A percentile compares a stretch with the other conserved stretches of the same genome.
Evolutionary conservation across 2,329 filamentous ascomycete species (phyloP).

Genomic region (Pseudogymnoascus sp.): DNA sequence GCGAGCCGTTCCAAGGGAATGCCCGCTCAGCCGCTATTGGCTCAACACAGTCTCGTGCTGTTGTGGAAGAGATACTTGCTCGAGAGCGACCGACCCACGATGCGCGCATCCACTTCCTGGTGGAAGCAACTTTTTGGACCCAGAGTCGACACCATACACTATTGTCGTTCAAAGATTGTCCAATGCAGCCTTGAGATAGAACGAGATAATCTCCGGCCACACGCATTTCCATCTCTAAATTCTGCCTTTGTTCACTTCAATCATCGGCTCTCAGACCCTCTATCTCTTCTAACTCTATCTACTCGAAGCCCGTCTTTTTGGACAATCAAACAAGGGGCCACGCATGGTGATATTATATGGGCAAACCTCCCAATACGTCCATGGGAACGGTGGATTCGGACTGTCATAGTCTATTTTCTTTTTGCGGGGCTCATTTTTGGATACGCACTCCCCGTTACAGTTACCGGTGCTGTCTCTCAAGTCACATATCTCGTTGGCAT

Average conservation of each 20-base stretch:
- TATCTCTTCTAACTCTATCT: slow-evolving; percentile 44
- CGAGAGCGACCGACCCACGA: slow-evolving; percentile 67
- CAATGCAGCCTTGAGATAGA: slow-evolving; percentile 84
- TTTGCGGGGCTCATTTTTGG: slow-evolving; percentile 35
- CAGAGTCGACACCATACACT: slow-evolving; percentile 87
- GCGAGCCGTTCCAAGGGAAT: slow-evolving; percentile 46
- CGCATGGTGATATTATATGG: slow-evolving; percentile 83
- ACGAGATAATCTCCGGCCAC: slow-evolving; percentile 68
- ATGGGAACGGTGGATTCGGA: slow-evolving; percentile 78
- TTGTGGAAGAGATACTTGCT: neutral
- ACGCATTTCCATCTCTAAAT: slow-evolving; percentile 79
- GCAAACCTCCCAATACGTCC: slow-evolving; percentile 87
- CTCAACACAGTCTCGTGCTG: neutral
- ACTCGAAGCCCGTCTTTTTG: slow-evolving; percentile 11
- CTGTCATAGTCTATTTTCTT: slow-evolving; percentile 50
- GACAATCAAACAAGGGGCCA: slow-evolving; percentile 51
- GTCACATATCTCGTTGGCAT: slow-evolving; percentile 15
- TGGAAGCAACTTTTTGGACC: slow-evolving; percentile 75
- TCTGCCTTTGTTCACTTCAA: slow-evolving; percentile 97
- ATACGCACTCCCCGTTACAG: slow-evolving; percentile 16
- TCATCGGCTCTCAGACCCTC: slow-evolving; percentile 65
- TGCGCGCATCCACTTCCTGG: slow-evolving; percentile 56
- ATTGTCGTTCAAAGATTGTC: slow-evolving; percentile 75
- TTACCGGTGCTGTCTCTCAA: slow-evolving; percentile 17
- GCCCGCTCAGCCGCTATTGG: neutral